Percentiles rank a stretch among this genome's conserved stretches.
These are phyloP conservation scores for Blastocystis hominis DNA, from an alignment of 352 stramenopile species.

Conservation along the genomic window DNA sequence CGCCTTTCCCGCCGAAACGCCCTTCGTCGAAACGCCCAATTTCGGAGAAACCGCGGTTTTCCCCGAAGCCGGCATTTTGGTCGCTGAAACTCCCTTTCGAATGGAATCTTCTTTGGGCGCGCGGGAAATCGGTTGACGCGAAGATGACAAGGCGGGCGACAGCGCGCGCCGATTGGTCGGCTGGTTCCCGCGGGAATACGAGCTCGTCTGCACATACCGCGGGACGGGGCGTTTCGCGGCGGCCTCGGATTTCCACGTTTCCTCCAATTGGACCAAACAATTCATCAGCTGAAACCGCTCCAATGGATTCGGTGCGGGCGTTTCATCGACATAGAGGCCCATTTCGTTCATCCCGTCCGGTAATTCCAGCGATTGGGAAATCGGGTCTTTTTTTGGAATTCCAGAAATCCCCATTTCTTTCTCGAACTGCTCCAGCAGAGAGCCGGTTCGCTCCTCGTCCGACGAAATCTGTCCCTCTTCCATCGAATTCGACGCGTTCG, in stretches of 20 bases:
- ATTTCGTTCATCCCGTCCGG: background rate
- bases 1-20: no score
- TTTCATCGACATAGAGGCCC: background rate
- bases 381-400: background rate
- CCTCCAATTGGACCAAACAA: background rate
- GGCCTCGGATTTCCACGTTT: background rate
- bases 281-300: slow-evolving; percentile 20
- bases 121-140: background rate
- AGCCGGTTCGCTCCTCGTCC: background rate
- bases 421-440: background rate
- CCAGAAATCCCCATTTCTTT: background rate
- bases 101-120: background rate
- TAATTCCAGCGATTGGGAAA: background rate
- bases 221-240: background rate
- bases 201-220: background rate
- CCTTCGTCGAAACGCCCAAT: no score
- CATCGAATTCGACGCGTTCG: background rate
- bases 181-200: background rate
- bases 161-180: background rate
- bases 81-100: background rate
- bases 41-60: no score
- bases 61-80: no score
- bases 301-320: background rate
- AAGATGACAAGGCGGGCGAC: background rate
- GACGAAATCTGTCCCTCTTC: background rate